phyloP scores from a whole-genome alignment of 2,329 filamentous ascomycete genomes.

The Ilyonectria mors-panacis region DNA sequence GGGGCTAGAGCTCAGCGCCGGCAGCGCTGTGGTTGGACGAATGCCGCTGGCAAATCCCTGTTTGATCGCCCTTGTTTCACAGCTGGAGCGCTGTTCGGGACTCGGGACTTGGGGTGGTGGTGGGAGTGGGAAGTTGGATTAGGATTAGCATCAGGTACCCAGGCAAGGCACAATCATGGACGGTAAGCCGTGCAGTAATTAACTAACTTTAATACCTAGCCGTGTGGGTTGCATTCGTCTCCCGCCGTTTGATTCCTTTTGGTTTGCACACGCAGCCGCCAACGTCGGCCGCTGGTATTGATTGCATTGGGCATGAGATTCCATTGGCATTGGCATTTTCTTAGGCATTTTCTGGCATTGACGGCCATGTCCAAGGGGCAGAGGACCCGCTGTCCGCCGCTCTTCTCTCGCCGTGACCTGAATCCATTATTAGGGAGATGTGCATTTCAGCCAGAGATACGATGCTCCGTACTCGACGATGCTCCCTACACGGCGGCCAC shows the following conservation, averaged over 20 bases:
- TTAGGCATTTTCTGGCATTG: constrained; percentile 21
- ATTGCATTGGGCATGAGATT: constrained; percentile 13
- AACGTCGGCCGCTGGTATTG: not conserved
- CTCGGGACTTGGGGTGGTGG: not conserved
- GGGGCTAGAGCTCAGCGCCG: not conserved
- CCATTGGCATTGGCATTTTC: constrained; percentile 21
- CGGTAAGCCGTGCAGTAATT: not conserved
- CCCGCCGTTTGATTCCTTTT: not conserved
- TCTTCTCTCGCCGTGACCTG: not conserved
- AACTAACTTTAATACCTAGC: too few species aligned
- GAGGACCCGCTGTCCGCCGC: constrained; percentile 3
- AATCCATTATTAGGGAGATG: not conserved
- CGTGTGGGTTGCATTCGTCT: constrained; percentile 1
- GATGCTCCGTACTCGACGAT: not conserved
- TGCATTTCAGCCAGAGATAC: not conserved
- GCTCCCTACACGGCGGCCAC: not conserved
- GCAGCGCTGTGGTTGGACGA: constrained; percentile 4
- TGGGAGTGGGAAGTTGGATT: not conserved
- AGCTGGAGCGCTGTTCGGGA: constrained; percentile 3
- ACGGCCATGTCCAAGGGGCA: constrained; percentile 11
- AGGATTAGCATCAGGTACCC: constrained; percentile 6
- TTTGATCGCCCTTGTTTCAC: constrained; percentile 15
- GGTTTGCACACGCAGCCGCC: too few species aligned
- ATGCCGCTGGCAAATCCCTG: constrained; percentile 10
- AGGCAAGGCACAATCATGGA: not conserved